Conservation (phyloP, 1,139 yeast genomes). For the Blastobotrys indianensis region DNA sequence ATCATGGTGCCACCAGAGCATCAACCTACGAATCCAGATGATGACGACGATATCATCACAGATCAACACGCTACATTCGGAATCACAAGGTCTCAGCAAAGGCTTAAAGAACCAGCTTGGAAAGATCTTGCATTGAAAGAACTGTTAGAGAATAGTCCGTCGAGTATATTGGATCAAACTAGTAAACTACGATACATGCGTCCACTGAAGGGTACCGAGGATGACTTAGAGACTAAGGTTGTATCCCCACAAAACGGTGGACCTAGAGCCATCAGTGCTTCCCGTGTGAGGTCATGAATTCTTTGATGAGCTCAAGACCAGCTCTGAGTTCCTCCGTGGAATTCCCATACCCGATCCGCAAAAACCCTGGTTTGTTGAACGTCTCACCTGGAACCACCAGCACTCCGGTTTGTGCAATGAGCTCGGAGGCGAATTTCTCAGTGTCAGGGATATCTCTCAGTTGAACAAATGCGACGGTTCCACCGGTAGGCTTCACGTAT, state of each 20-base stretch:
- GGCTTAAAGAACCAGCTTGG: constrained; percentile 31
- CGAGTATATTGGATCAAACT: constrained; percentile 7
- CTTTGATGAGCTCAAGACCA: constrained; percentile 29
- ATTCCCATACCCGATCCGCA: constrained; percentile 52
- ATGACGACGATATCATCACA: constrained; percentile 33
- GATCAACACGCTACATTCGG: constrained; percentile 30
- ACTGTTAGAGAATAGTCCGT: constrained; percentile 17
- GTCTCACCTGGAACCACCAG: constrained; percentile 51
- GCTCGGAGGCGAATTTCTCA: constrained; percentile 34
- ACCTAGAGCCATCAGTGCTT: neutral
- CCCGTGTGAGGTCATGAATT: constrained; percentile 8
- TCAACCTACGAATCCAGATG: constrained; percentile 32
- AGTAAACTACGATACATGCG: neutral
- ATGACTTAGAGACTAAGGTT: neutral
- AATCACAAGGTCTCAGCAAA: constrained; percentile 17
- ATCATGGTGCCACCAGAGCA: constrained; percentile 31
- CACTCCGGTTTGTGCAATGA: constrained; percentile 36
- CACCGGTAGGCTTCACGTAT: constrained; percentile 46
- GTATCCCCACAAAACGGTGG: constrained; percentile 3
- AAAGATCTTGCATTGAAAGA: constrained; percentile 30
- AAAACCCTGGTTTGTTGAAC: constrained; percentile 40
- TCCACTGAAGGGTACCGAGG: neutral
- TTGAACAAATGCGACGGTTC: constrained; percentile 45
- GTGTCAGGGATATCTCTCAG: constrained; percentile 34
- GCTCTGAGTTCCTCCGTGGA: constrained; percentile 33